Conservation (phyloP, 2,329 filamentous ascomycete genomes). For the Colletotrichum godetiae region DNA sequence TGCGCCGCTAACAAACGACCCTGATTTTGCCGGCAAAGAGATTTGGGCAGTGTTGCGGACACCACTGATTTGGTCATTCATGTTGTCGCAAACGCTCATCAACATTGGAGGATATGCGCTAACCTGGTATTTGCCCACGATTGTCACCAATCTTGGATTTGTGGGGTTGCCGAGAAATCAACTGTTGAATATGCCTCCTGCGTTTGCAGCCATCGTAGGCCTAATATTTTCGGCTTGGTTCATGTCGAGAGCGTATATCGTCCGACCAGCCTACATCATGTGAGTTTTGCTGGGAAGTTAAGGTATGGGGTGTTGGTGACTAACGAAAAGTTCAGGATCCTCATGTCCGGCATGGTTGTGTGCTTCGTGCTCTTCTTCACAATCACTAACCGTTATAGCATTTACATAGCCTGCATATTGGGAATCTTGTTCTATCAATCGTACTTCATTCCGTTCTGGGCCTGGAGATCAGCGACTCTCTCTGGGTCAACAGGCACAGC, state of each 20-base stretch:
- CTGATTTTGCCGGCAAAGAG: slow-evolving; percentile 48
- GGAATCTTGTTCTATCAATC: slow-evolving; percentile 55
- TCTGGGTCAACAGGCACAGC: slow-evolving; percentile 55
- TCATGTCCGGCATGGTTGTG: slow-evolving; percentile 51
- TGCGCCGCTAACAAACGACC: slow-evolving; percentile 50
- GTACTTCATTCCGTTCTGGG: slow-evolving; percentile 59
- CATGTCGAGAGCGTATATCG: slow-evolving; percentile 48
- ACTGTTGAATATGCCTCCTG: slow-evolving; percentile 57
- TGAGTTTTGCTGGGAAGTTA: slow-evolving; percentile 10
- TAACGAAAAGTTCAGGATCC: slow-evolving; percentile 38
- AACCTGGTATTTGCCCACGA: slow-evolving; percentile 54
- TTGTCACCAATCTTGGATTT: slow-evolving; percentile 55
- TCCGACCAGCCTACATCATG: slow-evolving; percentile 52
- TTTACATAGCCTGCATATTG: slow-evolving; percentile 57
- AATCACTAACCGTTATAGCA: slow-evolving; percentile 48
- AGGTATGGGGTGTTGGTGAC: too few species aligned
- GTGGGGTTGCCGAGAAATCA: slow-evolving; percentile 54
- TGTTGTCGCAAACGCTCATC: slow-evolving; percentile 44
- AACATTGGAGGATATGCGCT: slow-evolving; percentile 55
- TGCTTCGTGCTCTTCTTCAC: slow-evolving; percentile 57
- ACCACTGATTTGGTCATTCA: slow-evolving; percentile 40
- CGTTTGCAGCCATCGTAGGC: slow-evolving; percentile 51
- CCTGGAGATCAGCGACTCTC: slow-evolving; percentile 55
- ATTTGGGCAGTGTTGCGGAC: slow-evolving; percentile 45
- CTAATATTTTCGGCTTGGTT: slow-evolving; percentile 54